Base-by-base conservation (phyloP, 2,329 filamentous ascomycete species). In the Xylariomycetidae sp. region DNA sequence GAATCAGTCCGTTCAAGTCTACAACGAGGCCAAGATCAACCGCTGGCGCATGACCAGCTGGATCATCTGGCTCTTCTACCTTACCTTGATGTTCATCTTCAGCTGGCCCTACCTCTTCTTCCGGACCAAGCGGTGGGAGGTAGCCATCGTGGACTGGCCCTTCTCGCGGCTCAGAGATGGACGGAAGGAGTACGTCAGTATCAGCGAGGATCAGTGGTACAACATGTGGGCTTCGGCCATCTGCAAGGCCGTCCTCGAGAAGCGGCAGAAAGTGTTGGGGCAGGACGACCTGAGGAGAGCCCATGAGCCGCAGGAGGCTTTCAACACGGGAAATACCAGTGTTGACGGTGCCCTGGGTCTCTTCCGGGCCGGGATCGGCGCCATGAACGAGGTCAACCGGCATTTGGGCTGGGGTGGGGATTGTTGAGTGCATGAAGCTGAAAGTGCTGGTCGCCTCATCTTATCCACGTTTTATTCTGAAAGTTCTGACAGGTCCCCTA, bases 21-120 rank as follows among this genome's bases (percentile, higher is more conserved):
- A 82, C 61, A 84, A 76, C 33, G 66, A 72, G 4, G 75, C 73
- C 45, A 66, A 62, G 31, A 63, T 77, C 39, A 88, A 86, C 51
- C 59, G 66, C 18, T 84, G 80, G 74, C 76, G 85, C 1, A 62
- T 79, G 28, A 80, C 69, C 1, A 55, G 53, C 6, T 86, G 79
- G 78, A 64, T 87, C 27, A 63, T 71, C 26, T 74, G 75, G 66
- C 27, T 85, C 8, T 85, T 80, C 61, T 78, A 75, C 51, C 54
- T 85, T 5, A 78, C 78, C 0, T 76, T 87, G 39, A 57, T 84
- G 10, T 83, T 83, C 70, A 50, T 88, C 36, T 66, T 88, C 45
- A 65, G 74, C 3, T 88, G 84, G 84, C 84, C 84, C 0, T 72
- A 74, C 36, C 66, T 88, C 10, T 80, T 76, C 59, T 70, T 86